A percentile compares a stretch with the other conserved stretches of the same genome.
phyloP scores from a whole-genome alignment of 2,329 filamentous ascomycete genomes.

The Neospermospora avenae region DNA sequence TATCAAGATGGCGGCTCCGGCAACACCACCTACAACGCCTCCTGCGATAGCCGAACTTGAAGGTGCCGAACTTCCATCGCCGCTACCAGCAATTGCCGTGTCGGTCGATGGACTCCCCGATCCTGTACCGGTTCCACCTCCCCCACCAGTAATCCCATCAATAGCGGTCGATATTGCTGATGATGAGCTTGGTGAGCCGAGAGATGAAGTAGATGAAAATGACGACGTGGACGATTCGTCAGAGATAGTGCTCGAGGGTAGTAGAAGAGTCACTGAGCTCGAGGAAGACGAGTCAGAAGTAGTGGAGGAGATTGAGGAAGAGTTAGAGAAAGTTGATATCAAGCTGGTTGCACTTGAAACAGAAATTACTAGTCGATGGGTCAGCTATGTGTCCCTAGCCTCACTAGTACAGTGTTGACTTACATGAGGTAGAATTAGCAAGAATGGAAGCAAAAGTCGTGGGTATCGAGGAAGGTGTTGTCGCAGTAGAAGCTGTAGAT shows the following conservation, averaged over 20 bases:
- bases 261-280: too few species aligned
- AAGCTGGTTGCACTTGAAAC: constrained; percentile 25
- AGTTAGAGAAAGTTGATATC: constrained; percentile 20
- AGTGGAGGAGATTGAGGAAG: constrained; percentile 18
- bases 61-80: constrained; percentile 14
- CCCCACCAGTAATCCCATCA: neutral
- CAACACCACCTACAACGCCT: constrained; percentile 40
- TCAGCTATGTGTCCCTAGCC: constrained; percentile 14
- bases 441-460: constrained; percentile 29
- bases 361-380: constrained; percentile 30
- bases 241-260: constrained; percentile 8
- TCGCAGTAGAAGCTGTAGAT: constrained; percentile 16
- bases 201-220: constrained; percentile 11
- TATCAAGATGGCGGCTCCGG: constrained; percentile 55
- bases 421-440: constrained; percentile 33
- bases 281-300: constrained; percentile 7
- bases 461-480: constrained; percentile 29
- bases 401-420: constrained; percentile 11
- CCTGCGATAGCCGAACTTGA: constrained; percentile 32
- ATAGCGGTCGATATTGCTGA: neutral
- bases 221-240: constrained; percentile 14
- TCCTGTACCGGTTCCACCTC: neutral
- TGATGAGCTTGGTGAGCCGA: constrained; percentile 6
- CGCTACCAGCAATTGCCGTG: constrained; percentile 21
- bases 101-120: constrained; percentile 17